Evolutionary conservation across 306 rosid species (phyloP), one percentile per base, ranked within the genome.

Genomic region (Dryas alaskensis): DNA sequence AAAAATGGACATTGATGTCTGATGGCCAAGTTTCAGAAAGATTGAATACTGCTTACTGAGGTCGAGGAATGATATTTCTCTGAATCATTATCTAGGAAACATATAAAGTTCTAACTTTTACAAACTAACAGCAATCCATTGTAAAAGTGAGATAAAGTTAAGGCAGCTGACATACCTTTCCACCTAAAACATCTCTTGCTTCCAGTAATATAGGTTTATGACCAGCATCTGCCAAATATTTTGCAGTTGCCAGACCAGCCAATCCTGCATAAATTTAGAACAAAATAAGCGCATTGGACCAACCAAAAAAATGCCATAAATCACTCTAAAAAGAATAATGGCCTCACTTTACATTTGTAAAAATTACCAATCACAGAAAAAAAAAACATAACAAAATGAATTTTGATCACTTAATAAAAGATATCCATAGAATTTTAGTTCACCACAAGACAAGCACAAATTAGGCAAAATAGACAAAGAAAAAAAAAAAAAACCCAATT

Each of bases 161-260:
- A 44, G 69, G 52, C 27, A 79, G 88, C 74, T 51, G 73, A 72
- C 82, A 75, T 77, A 91, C 98, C 98, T 94, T 94, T 86, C 98
- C 98, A 78, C 98, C 98, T 73, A 94, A 86, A 73, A 94, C 98
- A 67, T 94, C 98, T 84, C 96, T 87, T 63, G 97, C 92, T 82
- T 94, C 98, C 75, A 94, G 83, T 75, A 94, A 76, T 57, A 91
- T 48, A 73, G 98, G 98, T 73, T 87, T 89, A 83, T 94, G 98
- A 64, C 98, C 98, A 46, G 98, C 98, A 86, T 94, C 98, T 42
- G 97, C 97, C 87, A 94, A 84, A 82, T 94, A 94, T 67, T 94
- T 94, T 52, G 98, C 98, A 71, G 98, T 89, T 40, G 97, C 88
- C 64, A 94, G 89, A 75, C 98, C 98, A 76, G 97, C 98, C 89